phyloP scores from a whole-genome alignment of 2,329 filamentous ascomycete genomes.

The Hypocrella siamensis region DNA sequence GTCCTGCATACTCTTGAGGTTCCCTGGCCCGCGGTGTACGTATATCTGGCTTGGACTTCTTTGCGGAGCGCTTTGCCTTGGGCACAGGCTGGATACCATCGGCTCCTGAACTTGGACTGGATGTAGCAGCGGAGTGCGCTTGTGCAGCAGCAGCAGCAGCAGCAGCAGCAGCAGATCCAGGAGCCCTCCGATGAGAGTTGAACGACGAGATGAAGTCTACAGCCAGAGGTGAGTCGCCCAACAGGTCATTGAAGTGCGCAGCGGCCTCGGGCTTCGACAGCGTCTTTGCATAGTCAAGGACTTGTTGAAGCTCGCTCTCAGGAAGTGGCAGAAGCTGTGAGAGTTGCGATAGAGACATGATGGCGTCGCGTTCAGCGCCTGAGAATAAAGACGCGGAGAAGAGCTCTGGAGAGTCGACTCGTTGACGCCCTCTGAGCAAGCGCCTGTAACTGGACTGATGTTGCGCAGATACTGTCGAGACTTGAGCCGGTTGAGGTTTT shows the following conservation, averaged over 20 bases:
- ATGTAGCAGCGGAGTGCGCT: too few relatives aligned
- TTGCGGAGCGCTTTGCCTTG: conserved; percentile 27
- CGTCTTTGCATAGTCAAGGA: conserved; percentile 66
- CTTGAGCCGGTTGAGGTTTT: too few relatives aligned
- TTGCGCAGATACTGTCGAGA: too few relatives aligned
- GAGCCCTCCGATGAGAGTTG: conserved; percentile 47
- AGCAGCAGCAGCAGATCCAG: conserved; percentile 4
- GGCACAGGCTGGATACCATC: conserved; percentile 27
- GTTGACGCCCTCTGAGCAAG: too few relatives aligned
- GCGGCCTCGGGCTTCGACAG: conserved; percentile 65
- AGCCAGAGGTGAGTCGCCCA: conserved; percentile 68
- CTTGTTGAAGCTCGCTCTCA: conserved; percentile 67
- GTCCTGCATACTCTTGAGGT: conserved; percentile 43
- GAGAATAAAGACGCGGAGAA: too few relatives aligned
- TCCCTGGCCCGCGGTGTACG: conserved; percentile 49
- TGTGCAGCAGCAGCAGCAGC: too few relatives aligned
- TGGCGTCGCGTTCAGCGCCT: too few relatives aligned
- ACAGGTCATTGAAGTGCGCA: conserved; percentile 72
- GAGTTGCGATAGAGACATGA: conserved; percentile 51
- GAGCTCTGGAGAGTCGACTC: too few relatives aligned
- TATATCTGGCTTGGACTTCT: conserved; percentile 44
- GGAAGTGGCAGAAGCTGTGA: conserved; percentile 71
- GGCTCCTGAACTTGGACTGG: too few relatives aligned
- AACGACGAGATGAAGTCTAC: conserved; percentile 69
- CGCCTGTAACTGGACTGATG: too few relatives aligned